Base-by-base conservation (phyloP, 2,329 filamentous ascomycete genomes). In the Zymoseptoria pseudotritici region DNA sequence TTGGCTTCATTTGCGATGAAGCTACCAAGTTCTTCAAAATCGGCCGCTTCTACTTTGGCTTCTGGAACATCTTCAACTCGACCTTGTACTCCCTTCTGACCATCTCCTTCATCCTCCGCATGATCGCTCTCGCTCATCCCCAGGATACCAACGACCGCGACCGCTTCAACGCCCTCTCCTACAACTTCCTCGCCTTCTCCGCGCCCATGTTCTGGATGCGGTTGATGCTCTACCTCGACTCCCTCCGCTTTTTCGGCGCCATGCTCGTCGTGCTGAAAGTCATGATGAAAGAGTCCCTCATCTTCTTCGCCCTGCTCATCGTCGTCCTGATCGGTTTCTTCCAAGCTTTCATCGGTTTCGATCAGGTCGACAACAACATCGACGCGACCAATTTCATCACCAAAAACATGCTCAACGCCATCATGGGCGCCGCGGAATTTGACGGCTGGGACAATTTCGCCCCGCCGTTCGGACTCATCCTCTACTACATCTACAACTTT, bases 401-500 rank as follows among this genome's bases (percentile, higher is more conserved):
- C 11, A 85, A 90, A 71, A 83, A 88, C 46, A 94, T 95, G 90
- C 81, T 89, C 21, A 97, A 96, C 68, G 90, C 89, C 4, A 83
- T 99, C 57, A 91, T 99, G 86, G 89, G 92, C 72, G 90, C 86
- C 55, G 94, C 94, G 0, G 92, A 97, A 65, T 97, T 99, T 62
- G 80, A 82, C 4, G 89, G 88, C 0, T 97, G 97, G 70, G 91
- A 97, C 65, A 83, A 87, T 22, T 99, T 97, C 72, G 90, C 89
- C 21, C 91, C 89, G 11, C 94, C 94, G 0, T 99, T 97, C 73
- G 94, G 94, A 8, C 83, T 96, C 55, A 89, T 97, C 31, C 86
- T 99, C 9, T 99, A 99, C 79, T 99, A 99, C 78, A 84, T 95
- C 72, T 99, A 97, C 75, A 96, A 93, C 19, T 99, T 99, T 71